Evolutionary conservation across 2,329 filamentous ascomycete species (phyloP).

Genomic region (Talaromyces sp.): DNA sequence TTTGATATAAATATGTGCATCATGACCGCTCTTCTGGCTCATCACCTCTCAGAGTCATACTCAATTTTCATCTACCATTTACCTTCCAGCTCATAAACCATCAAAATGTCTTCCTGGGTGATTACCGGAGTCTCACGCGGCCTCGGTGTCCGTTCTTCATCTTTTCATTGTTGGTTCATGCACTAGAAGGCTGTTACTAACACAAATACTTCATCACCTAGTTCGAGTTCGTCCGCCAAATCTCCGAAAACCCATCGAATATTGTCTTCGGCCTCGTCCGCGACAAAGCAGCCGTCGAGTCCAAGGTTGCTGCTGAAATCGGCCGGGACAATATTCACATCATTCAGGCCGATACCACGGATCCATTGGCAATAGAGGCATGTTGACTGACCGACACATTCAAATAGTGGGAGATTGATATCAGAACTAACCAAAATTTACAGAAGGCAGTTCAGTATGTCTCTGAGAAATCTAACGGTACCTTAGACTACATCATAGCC

Average conservation of each 20-base stretch:
- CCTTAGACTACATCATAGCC: slow-evolving; percentile 52
- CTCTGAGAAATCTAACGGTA: slow-evolving; percentile 24
- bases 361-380: slow-evolving; percentile 10
- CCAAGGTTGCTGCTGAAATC: slow-evolving; percentile 44
- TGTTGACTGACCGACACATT: background rate
- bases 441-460: slow-evolving; percentile 13
- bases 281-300: slow-evolving; percentile 45
- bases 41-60: slow-evolving; percentile 6
- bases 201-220: slow-evolving; percentile 23
- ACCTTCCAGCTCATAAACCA: background rate
- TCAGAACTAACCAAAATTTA: slow-evolving; percentile 25
- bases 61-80: background rate
- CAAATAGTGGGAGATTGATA: background rate
- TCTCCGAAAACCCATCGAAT: slow-evolving; percentile 45
- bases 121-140: slow-evolving; percentile 27
- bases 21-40: background rate
- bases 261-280: slow-evolving; percentile 34
- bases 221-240: slow-evolving; percentile 51
- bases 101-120: slow-evolving; percentile 26
- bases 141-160: slow-evolving; percentile 22
- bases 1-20: background rate
- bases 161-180: background rate
- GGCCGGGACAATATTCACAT: slow-evolving; percentile 46
- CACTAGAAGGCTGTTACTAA: background rate
- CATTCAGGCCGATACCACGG: slow-evolving; percentile 45